Evolutionary conservation across 2,329 filamentous ascomycete genomes (phyloP).

Genomic region (Trichoderma arundinaceum): DNA sequence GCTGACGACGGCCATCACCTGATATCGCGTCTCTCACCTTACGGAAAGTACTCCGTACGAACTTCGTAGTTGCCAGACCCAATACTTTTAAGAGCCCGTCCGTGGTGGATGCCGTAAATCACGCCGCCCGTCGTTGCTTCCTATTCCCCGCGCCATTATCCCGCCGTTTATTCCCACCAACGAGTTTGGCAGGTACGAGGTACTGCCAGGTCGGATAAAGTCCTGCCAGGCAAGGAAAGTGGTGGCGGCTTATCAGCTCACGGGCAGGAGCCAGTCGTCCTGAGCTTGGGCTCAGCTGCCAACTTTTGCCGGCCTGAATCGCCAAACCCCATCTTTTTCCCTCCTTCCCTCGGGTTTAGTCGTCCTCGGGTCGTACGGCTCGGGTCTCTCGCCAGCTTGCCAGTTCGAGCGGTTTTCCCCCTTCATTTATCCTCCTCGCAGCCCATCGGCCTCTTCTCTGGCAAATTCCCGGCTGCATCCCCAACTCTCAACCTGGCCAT

Average conservation of each 20-base stretch:
- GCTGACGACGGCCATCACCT: conserved; percentile 1
- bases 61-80: neutral
- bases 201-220: conserved; percentile 20
- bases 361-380: conserved; percentile 11
- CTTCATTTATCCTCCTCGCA: neutral
- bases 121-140: conserved; percentile 10
- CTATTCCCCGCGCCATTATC: conserved; percentile 17
- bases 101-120: conserved; percentile 12
- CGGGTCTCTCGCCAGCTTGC: neutral
- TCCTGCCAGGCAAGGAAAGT: conserved; percentile 4
- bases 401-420: too few species aligned
- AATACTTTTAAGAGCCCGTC: too few species aligned
- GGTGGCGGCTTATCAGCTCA: conserved; percentile 25
- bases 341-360: conserved; percentile 9
- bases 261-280: conserved; percentile 12
- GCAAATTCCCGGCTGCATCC: neutral
- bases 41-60: neutral
- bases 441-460: neutral
- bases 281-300: conserved; percentile 14
- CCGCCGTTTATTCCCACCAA: conserved; percentile 18
- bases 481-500: conserved; percentile 7
- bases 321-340: neutral
- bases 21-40: conserved; percentile 8
- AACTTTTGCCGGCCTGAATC: conserved; percentile 24
- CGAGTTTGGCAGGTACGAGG: conserved; percentile 15